phyloP scores from a whole-genome alignment of 805 yeast species.

The Hanseniaspora singularis region DNA sequence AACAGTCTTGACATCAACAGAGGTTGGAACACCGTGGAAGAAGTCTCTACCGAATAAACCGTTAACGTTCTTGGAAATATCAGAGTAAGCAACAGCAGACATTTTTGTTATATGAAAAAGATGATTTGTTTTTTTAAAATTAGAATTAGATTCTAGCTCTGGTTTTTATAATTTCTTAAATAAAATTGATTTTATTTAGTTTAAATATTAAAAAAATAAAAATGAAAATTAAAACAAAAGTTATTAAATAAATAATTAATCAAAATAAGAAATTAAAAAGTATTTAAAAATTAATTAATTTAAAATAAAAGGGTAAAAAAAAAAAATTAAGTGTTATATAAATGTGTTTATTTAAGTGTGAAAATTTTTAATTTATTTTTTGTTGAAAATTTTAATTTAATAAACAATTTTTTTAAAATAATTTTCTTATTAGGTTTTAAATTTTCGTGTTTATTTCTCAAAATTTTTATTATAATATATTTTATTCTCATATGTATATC shows the following conservation, averaged over 20 bases:
- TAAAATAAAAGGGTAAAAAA: too few species aligned
- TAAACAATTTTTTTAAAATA: too few species aligned
- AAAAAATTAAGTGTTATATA: neutral
- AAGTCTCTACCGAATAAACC: conserved; percentile 83
- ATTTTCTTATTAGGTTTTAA: neutral
- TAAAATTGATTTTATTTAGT: too few species aligned
- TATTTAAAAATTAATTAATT: too few species aligned
- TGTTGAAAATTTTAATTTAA: too few species aligned
- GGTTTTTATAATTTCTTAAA: neutral
- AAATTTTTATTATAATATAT: neutral
- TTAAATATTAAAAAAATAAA: too few species aligned
- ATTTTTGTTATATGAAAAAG: conserved; percentile 19
- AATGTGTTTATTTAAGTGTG: neutral
- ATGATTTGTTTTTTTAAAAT: neutral
- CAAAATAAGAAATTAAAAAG: too few species aligned
- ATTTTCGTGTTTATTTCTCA: neutral
- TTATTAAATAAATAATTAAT: too few species aligned
- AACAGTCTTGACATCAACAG: conserved; percentile 77
- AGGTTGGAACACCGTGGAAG: conserved; percentile 80
- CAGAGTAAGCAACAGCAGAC: conserved; percentile 86
- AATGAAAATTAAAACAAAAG: neutral
- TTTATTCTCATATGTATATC: too few species aligned
- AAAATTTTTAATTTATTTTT: neutral
- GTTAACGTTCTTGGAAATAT: conserved; percentile 84
- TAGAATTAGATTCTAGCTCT: neutral